These are phyloP conservation scores for Acacia melanoxylon DNA, from an alignment of 306 rosid genomes.

Conservation along the genomic window DNA sequence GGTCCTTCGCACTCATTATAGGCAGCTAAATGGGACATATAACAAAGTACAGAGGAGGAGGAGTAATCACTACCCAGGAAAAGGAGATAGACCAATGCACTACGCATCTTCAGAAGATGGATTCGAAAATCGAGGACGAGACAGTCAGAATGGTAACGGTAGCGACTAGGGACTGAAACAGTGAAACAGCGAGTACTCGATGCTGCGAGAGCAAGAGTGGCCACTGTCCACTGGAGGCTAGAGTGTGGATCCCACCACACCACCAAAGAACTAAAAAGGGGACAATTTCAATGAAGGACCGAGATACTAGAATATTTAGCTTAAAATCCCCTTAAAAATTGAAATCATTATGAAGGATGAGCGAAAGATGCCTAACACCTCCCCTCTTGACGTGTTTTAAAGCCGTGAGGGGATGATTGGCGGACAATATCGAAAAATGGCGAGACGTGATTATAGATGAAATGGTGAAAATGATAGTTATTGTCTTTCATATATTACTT, in stretches of 20 bases:
- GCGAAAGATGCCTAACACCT: too few species aligned
- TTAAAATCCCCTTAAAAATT: too few species aligned
- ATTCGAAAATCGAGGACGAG: not conserved
- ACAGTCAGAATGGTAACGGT: not conserved
- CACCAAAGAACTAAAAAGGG: not conserved
- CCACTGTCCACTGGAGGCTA: not conserved
- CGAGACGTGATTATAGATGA: too few species aligned
- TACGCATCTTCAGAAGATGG: conserved; percentile 31
- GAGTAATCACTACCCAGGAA: conserved; percentile 30
- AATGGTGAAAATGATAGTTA: too few species aligned
- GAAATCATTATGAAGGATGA: too few species aligned
- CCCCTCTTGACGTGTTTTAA: too few species aligned
- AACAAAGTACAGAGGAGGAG: not conserved
- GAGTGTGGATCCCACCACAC: not conserved
- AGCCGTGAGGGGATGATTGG: too few species aligned
- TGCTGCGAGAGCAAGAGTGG: not conserved
- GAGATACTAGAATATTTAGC: too few species aligned
- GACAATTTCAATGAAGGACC: too few species aligned
- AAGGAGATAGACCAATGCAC: conserved; percentile 30
- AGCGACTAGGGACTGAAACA: not conserved
- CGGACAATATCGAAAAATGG: too few species aligned
- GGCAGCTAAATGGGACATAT: conserved; percentile 13
- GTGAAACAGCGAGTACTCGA: not conserved
- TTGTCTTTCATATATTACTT: too few species aligned
- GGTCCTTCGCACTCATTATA: not conserved